These are phyloP conservation scores for Lachancea kluyveri DNA, from an alignment of 805 yeast genomes.

Conservation along the genomic window DNA sequence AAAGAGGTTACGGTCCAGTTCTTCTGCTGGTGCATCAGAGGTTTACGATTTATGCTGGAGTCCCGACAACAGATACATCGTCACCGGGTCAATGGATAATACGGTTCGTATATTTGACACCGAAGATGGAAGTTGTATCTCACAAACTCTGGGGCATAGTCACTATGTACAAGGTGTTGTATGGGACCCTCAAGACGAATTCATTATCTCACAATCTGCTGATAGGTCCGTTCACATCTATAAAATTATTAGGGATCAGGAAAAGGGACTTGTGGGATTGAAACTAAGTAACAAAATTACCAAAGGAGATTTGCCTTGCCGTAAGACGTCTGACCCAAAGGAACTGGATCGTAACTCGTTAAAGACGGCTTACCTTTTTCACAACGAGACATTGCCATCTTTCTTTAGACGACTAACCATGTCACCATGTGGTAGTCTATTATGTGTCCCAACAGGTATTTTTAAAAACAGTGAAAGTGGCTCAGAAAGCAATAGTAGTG, in stretches of 20 bases:
- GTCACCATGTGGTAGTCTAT: constrained; percentile 82
- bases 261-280: constrained; percentile 14
- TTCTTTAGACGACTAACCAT: constrained; percentile 83
- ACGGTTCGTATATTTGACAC: constrained; percentile 62
- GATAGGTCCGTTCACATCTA: constrained; percentile 80
- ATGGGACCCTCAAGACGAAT: constrained; percentile 87
- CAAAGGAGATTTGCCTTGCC: constrained; percentile 52
- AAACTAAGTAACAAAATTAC: constrained; percentile 37
- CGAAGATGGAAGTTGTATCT: constrained; percentile 48
- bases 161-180: constrained; percentile 94
- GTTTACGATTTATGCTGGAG: constrained; percentile 93
- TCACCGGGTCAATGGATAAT: constrained; percentile 93
- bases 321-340: constrained; percentile 9
- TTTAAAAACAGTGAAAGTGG: constrained; percentile 31
- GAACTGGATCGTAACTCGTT: constrained; percentile 16
- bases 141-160: constrained; percentile 46
- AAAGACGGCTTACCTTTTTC: constrained; percentile 50
- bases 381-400: constrained; percentile 82
- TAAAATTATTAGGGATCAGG: constrained; percentile 16
- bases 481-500: constrained; percentile 30
- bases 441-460: constrained; percentile 75
- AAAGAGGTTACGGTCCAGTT: constrained; percentile 43
- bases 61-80: constrained; percentile 67
- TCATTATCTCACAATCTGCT: constrained; percentile 80
- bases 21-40: constrained; percentile 62